These are phyloP conservation scores for Trypanosoma conorhini DNA, from an alignment of 208 protist genomes.

Conservation along the genomic window DNA sequence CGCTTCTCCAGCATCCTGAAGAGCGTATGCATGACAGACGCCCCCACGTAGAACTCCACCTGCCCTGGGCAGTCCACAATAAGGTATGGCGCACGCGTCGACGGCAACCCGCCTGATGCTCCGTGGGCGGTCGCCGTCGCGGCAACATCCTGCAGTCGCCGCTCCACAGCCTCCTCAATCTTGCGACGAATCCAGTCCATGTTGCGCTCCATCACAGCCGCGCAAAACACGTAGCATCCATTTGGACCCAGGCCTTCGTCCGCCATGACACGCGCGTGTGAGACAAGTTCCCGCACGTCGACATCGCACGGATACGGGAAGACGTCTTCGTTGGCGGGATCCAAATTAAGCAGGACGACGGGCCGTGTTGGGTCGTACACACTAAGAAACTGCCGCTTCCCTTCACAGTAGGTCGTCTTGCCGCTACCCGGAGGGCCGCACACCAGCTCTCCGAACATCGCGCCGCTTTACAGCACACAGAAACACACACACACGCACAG, in stretches of 20 bases:
- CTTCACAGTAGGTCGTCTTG: conserved; percentile 97
- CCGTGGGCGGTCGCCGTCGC: neutral
- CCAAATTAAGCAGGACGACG: conserved; percentile 96
- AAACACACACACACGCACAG: too few species aligned
- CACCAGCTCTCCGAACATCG: conserved; percentile 96
- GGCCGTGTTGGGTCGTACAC: conserved; percentile 86
- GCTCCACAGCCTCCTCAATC: conserved; percentile 67
- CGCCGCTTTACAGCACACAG: neutral
- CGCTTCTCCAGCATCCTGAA: conserved; percentile 64
- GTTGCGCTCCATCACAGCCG: conserved; percentile 92
- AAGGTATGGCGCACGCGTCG: conserved; percentile 78
- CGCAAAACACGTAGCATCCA: conserved; percentile 97
- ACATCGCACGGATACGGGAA: conserved; percentile 94
- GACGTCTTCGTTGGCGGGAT: conserved; percentile 98
- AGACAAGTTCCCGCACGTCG: conserved; percentile 94
- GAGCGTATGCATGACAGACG: conserved; percentile 89
- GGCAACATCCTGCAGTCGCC: conserved; percentile 55
- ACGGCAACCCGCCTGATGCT: conserved; percentile 11
- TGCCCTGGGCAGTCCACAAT: conserved; percentile 99
- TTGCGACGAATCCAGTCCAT: conserved; percentile 72
- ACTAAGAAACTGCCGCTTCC: conserved; percentile 95
- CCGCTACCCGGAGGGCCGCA: conserved; percentile 97
- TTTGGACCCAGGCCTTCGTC: conserved; percentile 97
- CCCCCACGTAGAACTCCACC: conserved; percentile 98
- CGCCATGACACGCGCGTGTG: conserved; percentile 92